phyloP scores from a whole-genome alignment of 2,329 filamentous ascomycete species.

The Clonostachys rosea region DNA sequence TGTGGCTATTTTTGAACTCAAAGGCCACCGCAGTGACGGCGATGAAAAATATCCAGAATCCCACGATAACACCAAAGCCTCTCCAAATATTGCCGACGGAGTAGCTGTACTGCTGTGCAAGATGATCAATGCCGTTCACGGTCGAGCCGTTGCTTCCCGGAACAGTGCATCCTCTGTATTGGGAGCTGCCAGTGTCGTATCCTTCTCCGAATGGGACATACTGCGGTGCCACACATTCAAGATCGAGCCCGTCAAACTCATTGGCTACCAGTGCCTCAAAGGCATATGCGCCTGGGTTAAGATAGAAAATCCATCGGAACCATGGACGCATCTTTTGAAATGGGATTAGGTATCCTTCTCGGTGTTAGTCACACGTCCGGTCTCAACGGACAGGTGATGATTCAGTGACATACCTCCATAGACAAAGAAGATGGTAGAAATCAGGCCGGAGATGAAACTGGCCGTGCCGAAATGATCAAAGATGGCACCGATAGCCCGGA shows the following conservation, averaged over 20 bases:
- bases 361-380: slow-evolving; percentile 47
- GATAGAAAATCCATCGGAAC: slow-evolving; percentile 53
- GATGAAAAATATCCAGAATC: slow-evolving; percentile 68
- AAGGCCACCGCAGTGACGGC: slow-evolving; percentile 61
- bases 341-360: slow-evolving; percentile 41
- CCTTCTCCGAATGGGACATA: slow-evolving; percentile 44
- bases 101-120: slow-evolving; percentile 46
- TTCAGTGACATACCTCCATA: slow-evolving; percentile 18
- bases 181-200: slow-evolving; percentile 8
- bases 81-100: slow-evolving; percentile 55
- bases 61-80: slow-evolving; percentile 70
- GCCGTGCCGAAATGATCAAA: slow-evolving; percentile 40
- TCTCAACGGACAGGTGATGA: background rate
- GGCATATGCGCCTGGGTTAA: slow-evolving; percentile 47
- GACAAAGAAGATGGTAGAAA: slow-evolving; percentile 18
- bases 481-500: slow-evolving; percentile 61
- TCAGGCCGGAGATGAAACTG: slow-evolving; percentile 13
- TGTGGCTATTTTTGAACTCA: slow-evolving; percentile 34
- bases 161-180: slow-evolving; percentile 46
- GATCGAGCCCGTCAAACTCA: slow-evolving; percentile 47
- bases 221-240: slow-evolving; percentile 53
- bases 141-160: slow-evolving; percentile 34
- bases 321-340: slow-evolving; percentile 36
- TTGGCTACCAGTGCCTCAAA: slow-evolving; percentile 62
- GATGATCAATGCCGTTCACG: slow-evolving; percentile 48